These are phyloP conservation scores for Cryptomeria japonica DNA, from an alignment of 75 land plant genomes.

Conservation along the genomic window DNA sequence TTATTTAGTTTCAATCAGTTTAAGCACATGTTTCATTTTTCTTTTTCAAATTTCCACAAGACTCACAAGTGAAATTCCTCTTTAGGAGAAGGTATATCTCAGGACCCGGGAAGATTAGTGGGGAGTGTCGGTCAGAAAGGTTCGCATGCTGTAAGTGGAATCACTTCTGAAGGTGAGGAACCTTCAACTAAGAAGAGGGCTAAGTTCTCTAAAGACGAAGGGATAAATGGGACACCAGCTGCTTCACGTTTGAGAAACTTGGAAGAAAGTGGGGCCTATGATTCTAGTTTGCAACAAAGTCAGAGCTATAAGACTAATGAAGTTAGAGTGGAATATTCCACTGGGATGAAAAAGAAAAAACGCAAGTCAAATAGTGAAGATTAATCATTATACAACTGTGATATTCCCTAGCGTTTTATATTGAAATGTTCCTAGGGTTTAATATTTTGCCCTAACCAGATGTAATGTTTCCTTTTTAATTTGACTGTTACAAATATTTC, in stretches of 20 bases:
- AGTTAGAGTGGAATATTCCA: not conserved
- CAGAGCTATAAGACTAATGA: not conserved
- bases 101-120: not conserved
- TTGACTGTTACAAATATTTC: too few species aligned
- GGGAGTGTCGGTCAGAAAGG: not conserved
- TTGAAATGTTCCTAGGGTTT: too few species aligned
- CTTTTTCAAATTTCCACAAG: too few species aligned
- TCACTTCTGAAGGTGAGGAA: not conserved
- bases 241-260: too few species aligned
- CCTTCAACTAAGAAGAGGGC: not conserved
- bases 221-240: not conserved
- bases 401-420: too few species aligned
- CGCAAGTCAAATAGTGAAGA: too few species aligned
- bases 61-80: not conserved
- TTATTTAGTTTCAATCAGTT: not conserved
- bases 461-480: too few species aligned
- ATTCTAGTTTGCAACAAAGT: not conserved
- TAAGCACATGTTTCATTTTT: not conserved
- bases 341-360: not conserved
- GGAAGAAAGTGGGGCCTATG: too few species aligned
- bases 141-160: constrained; percentile 6
- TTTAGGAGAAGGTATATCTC: not conserved
- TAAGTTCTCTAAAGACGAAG: not conserved
- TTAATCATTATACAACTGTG: too few species aligned
- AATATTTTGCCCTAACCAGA: too few species aligned